phyloP scores from a whole-genome alignment of 2,329 filamentous ascomycete genomes.

The Epichloe baconii region DNA sequence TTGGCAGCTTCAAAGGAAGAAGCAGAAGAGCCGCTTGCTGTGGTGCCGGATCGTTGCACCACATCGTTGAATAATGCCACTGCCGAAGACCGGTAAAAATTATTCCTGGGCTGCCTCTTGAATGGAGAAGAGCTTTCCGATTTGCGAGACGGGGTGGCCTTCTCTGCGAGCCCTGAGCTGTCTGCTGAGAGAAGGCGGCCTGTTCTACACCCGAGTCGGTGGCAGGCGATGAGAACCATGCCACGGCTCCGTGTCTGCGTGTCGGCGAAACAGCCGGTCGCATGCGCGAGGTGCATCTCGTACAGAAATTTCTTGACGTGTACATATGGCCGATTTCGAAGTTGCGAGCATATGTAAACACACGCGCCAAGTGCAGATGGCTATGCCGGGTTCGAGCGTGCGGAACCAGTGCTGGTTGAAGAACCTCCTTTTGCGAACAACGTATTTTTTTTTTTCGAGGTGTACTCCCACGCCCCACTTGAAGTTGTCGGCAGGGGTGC shows the following conservation, averaged over 20 bases:
- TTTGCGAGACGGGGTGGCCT: background rate
- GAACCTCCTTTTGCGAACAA: background rate
- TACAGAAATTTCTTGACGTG: conserved; percentile 21
- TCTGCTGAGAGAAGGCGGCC: background rate
- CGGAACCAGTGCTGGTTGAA: background rate
- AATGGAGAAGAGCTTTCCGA: conserved; percentile 1
- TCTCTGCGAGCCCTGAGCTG: background rate
- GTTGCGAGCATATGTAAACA: background rate
- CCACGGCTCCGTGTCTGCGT: background rate
- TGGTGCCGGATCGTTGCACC: conserved; percentile 10
- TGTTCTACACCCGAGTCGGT: conserved; percentile 1
- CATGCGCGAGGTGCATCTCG: conserved; percentile 20
- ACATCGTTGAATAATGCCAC: conserved; percentile 24
- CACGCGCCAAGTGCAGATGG: background rate
- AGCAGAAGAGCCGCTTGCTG: background rate
- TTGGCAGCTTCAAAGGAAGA: background rate
- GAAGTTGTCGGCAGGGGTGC: background rate
- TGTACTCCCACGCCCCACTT: background rate
- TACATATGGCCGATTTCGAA: conserved; percentile 17
- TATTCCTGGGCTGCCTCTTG: conserved; percentile 1
- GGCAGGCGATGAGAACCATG: conserved; percentile 14
- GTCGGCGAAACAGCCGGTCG: conserved; percentile 7
- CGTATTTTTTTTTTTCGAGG: background rate
- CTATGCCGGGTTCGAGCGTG: background rate
- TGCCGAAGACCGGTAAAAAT: conserved; percentile 11